phyloP scores from a whole-genome alignment of 108 stramenopile species.

The Schizochytrium sp. region DNA sequence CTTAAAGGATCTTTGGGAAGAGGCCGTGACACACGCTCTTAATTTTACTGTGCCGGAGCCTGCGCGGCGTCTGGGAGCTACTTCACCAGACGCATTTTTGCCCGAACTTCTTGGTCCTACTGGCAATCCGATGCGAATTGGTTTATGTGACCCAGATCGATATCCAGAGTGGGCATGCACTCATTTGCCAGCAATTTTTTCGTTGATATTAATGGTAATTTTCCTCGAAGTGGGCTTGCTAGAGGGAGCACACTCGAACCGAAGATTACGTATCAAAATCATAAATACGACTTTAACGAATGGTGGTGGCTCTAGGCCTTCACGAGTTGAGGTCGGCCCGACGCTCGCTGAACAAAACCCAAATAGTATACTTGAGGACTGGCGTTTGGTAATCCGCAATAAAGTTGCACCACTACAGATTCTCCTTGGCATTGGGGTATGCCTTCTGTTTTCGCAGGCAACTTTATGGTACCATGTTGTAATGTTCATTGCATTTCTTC shows the following conservation, averaged over 20 bases:
- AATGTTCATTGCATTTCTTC: not conserved
- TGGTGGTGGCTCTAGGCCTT: not conserved
- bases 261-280: not conserved
- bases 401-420: not conserved
- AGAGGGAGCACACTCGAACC: not conserved
- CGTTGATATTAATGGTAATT: not conserved
- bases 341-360: not conserved
- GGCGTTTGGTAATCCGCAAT: not conserved
- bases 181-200: not conserved
- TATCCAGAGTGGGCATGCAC: not conserved
- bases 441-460: not conserved
- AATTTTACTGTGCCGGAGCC: not conserved
- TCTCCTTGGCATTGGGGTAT: not conserved
- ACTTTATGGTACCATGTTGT: not conserved
- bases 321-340: constrained; percentile 13
- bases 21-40: not conserved
- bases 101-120: not conserved
- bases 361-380: not conserved
- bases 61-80: not conserved
- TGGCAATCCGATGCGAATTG: constrained; percentile 27
- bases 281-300: not conserved
- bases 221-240: not conserved
- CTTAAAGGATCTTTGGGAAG: not conserved
- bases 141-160: not conserved
- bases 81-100: not conserved